Evolutionary conservation across 345 rosid genomes (phyloP), one percentile per base, ranked within the genome.

Genomic region (Jatropha curcas): DNA sequence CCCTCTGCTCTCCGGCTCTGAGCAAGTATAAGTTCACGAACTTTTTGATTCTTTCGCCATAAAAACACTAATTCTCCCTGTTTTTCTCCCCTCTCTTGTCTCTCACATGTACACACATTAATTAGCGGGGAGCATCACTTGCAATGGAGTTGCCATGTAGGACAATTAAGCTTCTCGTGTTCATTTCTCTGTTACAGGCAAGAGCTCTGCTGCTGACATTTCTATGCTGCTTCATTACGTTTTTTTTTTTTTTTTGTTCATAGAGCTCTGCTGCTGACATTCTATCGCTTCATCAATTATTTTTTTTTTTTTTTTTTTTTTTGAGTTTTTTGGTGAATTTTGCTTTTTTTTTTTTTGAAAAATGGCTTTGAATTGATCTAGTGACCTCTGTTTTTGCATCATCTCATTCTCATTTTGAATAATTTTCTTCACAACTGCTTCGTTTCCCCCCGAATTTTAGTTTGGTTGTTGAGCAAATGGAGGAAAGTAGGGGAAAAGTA

Each of bases 111-210:
- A 16, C 27, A 30, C 56, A 20, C 13, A 30, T 30, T 59, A 60
- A 46, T 22, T 34, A 14, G n/a, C 30, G 46, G 25, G 10, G n/a
- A 20, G 53, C 43, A 9, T 43, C 65, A 24, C 20, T 53, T 50
- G 30, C 64, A 72, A 78, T 76, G 81, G 76, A 76, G 68, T 56
- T 67, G 46, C 60, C 52, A 19, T 55, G 71, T 64, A 69, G 70
- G 37, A 59, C 48, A 4, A 20, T 75, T 73, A 77, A 58, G 74
- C 82, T 74, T 68, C 74, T 86, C 52, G 46, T 74, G 3, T 50
- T 59, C 22, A 19, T 81, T 71, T 65, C 68, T 37, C 60, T 83
- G 63, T 76, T 80, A 11, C 90, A 86, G 89, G 91, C 73, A 74
- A 81, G 82, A 35, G 1, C n/a, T 45, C 65, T 46, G 41, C 30